phyloP scores from a whole-genome alignment of 2,329 filamentous ascomycete genomes.

The Parafenestella ontariensis region DNA sequence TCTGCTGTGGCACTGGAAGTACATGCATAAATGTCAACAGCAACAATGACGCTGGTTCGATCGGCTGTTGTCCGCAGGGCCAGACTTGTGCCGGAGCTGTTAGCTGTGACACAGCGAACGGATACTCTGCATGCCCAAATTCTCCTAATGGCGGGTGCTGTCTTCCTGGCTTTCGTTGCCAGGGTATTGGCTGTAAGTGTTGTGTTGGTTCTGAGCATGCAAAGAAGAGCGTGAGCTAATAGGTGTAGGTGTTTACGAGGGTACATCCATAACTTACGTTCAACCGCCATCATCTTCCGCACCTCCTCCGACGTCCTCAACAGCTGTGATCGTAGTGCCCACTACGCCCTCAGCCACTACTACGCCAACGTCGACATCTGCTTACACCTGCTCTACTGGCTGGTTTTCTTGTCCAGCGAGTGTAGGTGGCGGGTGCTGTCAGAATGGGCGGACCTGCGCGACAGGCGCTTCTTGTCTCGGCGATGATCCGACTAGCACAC shows the following conservation, averaged over 20 bases:
- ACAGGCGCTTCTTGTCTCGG: constrained; percentile 49
- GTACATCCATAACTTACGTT: constrained; percentile 40
- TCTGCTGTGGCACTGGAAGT: constrained; percentile 73
- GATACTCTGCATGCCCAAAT: constrained; percentile 69
- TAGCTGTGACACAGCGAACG: constrained; percentile 64
- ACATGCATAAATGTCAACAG: constrained; percentile 62
- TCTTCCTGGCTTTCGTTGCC: constrained; percentile 73
- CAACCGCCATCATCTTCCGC: constrained; percentile 40
- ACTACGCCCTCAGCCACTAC: constrained; percentile 24
- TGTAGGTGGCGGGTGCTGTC: constrained; percentile 59
- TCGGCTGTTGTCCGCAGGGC: constrained; percentile 78
- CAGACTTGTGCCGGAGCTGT: constrained; percentile 69
- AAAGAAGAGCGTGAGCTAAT: constrained; percentile 3
- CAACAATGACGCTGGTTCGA: constrained; percentile 67
- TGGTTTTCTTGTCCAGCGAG: constrained; percentile 56
- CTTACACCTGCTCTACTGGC: constrained; percentile 53
- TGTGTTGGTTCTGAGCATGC: not conserved
- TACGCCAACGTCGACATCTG: constrained; percentile 35
- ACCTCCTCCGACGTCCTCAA: constrained; percentile 42
- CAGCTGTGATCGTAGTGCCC: constrained; percentile 51
- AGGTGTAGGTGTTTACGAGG: constrained; percentile 33
- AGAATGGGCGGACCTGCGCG: constrained; percentile 54
- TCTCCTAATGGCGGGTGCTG: constrained; percentile 77
- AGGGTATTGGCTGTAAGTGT: constrained; percentile 72
- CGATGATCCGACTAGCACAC: constrained; percentile 40